Evolutionary conservation across 2,329 filamentous ascomycete species (phyloP).

Genomic region (Phialophora verrucosa): DNA sequence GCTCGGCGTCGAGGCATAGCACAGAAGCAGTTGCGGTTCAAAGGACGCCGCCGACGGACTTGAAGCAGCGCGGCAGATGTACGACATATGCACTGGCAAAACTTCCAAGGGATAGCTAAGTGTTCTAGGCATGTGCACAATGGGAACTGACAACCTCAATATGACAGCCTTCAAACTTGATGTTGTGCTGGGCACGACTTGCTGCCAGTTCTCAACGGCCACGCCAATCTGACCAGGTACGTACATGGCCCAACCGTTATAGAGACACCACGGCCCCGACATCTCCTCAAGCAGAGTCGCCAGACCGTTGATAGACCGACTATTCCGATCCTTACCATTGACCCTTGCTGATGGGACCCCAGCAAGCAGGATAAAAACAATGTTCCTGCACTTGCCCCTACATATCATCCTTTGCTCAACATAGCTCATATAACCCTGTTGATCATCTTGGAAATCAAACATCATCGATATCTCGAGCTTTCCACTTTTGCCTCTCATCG

Average conservation of each 20-base stretch:
- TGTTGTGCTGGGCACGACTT: constrained; percentile 19
- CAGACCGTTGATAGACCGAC: neutral
- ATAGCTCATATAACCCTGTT: neutral
- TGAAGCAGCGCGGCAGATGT: neutral
- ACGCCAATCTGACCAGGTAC: neutral
- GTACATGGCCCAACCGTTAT: neutral
- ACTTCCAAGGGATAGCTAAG: neutral
- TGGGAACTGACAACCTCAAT: constrained; percentile 18
- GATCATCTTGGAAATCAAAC: neutral
- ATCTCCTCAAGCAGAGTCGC: neutral
- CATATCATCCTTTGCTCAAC: neutral
- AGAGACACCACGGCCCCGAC: neutral
- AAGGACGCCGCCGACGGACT: constrained; percentile 4
- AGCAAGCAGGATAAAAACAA: neutral
- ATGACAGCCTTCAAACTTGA: constrained; percentile 31
- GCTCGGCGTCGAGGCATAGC: neutral
- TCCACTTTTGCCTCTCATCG: neutral
- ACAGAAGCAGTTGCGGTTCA: constrained; percentile 7
- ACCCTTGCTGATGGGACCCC: neutral
- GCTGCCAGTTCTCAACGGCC: neutral
- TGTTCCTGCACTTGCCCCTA: neutral
- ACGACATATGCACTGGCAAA: constrained; percentile 9
- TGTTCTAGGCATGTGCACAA: constrained; percentile 6
- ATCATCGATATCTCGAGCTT: neutral
- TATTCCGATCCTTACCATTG: neutral